A percentile compares a stretch with the other conserved stretches of the same genome.
phyloP scores from a whole-genome alignment of 2,329 filamentous ascomycete species.

The Herpotrichia juniperi region DNA sequence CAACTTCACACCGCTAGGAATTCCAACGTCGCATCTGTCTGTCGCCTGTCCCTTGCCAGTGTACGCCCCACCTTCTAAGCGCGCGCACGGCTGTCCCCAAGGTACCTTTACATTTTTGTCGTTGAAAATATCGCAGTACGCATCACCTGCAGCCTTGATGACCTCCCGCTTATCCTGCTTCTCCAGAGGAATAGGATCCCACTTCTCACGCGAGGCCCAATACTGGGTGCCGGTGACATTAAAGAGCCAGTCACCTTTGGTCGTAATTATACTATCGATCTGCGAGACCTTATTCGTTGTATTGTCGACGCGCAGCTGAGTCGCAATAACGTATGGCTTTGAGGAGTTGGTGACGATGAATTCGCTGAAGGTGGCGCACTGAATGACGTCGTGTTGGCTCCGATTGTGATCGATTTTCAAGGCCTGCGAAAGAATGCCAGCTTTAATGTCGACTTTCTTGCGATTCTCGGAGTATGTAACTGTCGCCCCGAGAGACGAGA shows the following conservation, averaged over 20 bases:
- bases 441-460: slow-evolving; percentile 23
- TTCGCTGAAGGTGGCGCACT: slow-evolving; percentile 37
- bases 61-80: slow-evolving; percentile 34
- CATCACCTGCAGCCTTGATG: slow-evolving; percentile 35
- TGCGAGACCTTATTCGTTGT: slow-evolving; percentile 22
- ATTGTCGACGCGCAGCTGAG: slow-evolving; percentile 31
- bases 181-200: slow-evolving; percentile 22
- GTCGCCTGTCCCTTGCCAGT: slow-evolving; percentile 30
- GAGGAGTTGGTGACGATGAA: slow-evolving; percentile 31
- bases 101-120: slow-evolving; percentile 33
- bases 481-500: slow-evolving; percentile 21
- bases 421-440: slow-evolving; percentile 28
- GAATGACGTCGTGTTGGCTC: slow-evolving; percentile 29
- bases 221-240: slow-evolving; percentile 35
- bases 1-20: slow-evolving; percentile 33
- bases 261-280: slow-evolving; percentile 34
- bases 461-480: slow-evolving; percentile 34
- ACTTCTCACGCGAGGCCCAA: slow-evolving; percentile 32
- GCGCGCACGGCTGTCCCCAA: slow-evolving; percentile 34
- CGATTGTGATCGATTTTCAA: slow-evolving; percentile 31
- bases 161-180: slow-evolving; percentile 26
- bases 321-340: slow-evolving; percentile 36
- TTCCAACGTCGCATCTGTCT: slow-evolving; percentile 34
- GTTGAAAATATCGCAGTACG: slow-evolving; percentile 35
- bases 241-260: slow-evolving; percentile 38